A percentile compares a stretch with the other conserved stretches of the same genome.
phyloP scores from a whole-genome alignment of 2,329 filamentous ascomycete genomes.

The Colletotrichum orbiculare region DNA sequence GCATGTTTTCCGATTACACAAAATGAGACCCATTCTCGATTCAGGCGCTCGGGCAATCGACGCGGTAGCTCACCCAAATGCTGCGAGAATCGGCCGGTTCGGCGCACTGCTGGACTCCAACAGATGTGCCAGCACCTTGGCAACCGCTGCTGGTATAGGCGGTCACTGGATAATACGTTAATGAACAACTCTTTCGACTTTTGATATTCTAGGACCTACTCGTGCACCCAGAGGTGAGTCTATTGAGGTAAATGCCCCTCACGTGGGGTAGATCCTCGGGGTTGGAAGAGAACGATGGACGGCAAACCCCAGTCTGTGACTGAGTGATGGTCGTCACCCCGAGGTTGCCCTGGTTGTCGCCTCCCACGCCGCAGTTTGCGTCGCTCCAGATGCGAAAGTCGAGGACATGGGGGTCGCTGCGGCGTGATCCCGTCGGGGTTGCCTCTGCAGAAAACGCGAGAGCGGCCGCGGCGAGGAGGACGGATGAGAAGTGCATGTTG shows the following conservation, averaged over 20 bases:
- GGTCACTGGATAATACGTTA: background rate
- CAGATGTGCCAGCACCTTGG: background rate
- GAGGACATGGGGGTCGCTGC: slow-evolving; percentile 11
- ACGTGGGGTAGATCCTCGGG: background rate
- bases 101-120: background rate
- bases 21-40: background rate
- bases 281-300: slow-evolving; percentile 4
- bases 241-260: slow-evolving; percentile 10
- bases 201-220: background rate
- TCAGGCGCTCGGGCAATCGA: background rate
- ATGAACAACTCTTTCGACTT: background rate
- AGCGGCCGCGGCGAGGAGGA: slow-evolving; percentile 3
- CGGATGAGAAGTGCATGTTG: background rate
- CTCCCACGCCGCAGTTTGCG: slow-evolving; percentile 7
- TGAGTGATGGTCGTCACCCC: slow-evolving; percentile 24
- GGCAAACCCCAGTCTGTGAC: slow-evolving; percentile 13
- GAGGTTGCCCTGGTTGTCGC: slow-evolving; percentile 15
- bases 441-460: slow-evolving; percentile 9
- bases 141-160: slow-evolving; percentile 9
- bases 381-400: slow-evolving; percentile 29
- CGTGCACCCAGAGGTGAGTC: background rate
- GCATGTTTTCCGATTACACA: background rate
- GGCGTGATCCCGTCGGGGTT: slow-evolving; percentile 5
- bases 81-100: background rate
- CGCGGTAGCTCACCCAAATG: slow-evolving; percentile 8